Conservation (phyloP, 2,329 filamentous ascomycete species). For the Exophiala alcalophila region DNA sequence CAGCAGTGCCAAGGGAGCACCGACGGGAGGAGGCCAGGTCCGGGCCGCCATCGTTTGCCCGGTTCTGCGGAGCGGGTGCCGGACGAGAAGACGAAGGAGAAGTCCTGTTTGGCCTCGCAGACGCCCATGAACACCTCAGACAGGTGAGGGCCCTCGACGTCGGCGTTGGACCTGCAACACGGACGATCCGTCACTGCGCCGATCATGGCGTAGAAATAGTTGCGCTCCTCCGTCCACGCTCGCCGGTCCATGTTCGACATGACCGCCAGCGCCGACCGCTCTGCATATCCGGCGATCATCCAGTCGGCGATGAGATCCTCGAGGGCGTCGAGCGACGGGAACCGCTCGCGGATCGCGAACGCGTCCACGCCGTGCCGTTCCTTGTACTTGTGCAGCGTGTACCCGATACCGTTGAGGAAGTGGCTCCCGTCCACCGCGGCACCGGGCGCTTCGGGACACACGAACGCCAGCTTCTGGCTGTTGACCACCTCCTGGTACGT, state of each 20-base stretch:
- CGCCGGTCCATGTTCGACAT: conserved; percentile 16
- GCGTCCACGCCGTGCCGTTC: not conserved
- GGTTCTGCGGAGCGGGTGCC: conserved; percentile 5
- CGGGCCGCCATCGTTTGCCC: conserved; percentile 13
- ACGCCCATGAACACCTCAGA: conserved; percentile 17
- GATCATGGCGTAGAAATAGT: conserved; percentile 18
- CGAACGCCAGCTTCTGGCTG: conserved; percentile 6
- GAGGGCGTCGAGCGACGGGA: conserved; percentile 14
- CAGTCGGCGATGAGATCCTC: conserved; percentile 16
- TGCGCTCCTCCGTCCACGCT: not conserved
- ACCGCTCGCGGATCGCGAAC: conserved; percentile 4
- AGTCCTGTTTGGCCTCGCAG: conserved; percentile 17
- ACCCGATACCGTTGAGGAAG: conserved; percentile 14
- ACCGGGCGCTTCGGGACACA: conserved; percentile 1
- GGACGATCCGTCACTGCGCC: conserved; percentile 8
- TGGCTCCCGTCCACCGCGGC: conserved; percentile 5
- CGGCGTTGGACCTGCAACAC: no score
- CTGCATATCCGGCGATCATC: conserved; percentile 10
- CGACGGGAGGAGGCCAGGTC: conserved; percentile 8
- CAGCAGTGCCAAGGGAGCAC: conserved; percentile 13
- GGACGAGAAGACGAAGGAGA: conserved; percentile 17
- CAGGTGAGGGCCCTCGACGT: no score
- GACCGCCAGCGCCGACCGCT: conserved; percentile 11
- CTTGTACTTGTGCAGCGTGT: conserved; percentile 4
- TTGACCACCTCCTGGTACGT: conserved; percentile 20